Evolutionary conservation across 2,329 filamentous ascomycete genomes (phyloP).

Genomic region (Bipolaris sorokiniana): DNA sequence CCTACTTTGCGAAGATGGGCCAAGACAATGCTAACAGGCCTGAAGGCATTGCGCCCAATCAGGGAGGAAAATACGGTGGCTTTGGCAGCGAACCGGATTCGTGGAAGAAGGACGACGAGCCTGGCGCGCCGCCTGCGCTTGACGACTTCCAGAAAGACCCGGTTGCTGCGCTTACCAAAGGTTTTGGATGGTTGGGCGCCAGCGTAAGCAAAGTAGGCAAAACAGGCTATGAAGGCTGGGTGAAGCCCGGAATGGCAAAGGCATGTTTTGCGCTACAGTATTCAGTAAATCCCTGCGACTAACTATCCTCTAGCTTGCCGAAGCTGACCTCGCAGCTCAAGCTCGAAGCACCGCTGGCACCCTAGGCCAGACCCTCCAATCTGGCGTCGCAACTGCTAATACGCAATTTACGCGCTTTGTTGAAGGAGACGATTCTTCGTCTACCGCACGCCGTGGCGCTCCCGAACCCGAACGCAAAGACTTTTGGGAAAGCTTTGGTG

Average conservation of each 20-base stretch:
- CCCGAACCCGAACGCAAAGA: constrained; percentile 66
- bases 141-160: constrained; percentile 93
- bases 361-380: constrained; percentile 66
- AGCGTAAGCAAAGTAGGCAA: constrained; percentile 91
- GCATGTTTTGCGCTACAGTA: constrained; percentile 54
- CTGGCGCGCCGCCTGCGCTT: constrained; percentile 66
- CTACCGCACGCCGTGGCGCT: constrained; percentile 21
- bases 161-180: constrained; percentile 83
- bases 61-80: constrained; percentile 90
- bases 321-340: constrained; percentile 65
- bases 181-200: constrained; percentile 91
- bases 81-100: constrained; percentile 80
- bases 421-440: constrained; percentile 64
- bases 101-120: constrained; percentile 50
- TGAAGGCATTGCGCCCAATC: constrained; percentile 78
- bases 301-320: constrained; percentile 66
- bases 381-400: constrained; percentile 74
- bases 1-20: constrained; percentile 87
- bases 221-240: constrained; percentile 86
- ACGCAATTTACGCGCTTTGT: constrained; percentile 87
- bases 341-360: constrained; percentile 63
- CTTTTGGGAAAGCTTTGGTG: constrained; percentile 70
- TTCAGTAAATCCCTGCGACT: background rate
- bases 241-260: constrained; percentile 90
- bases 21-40: constrained; percentile 79